These are phyloP conservation scores for Datisca glomerata DNA, from an alignment of 306 rosid species.

Conservation along the genomic window DNA sequence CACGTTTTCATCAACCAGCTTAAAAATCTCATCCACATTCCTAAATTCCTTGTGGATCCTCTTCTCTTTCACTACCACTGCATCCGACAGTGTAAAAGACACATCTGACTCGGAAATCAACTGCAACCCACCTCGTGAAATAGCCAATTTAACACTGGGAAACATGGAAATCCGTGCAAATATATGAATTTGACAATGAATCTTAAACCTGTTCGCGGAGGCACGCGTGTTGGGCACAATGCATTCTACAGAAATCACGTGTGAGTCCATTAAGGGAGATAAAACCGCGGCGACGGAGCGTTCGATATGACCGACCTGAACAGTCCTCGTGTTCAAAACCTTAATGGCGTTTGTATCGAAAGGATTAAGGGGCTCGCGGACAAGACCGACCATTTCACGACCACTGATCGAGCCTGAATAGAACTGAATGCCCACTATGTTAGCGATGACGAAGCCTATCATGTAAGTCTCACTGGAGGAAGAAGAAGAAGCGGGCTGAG, in stretches of 20 bases:
- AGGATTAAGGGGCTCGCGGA: conserved; percentile 57
- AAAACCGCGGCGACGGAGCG: conserved; percentile 38
- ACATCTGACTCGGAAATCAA: conserved; percentile 27
- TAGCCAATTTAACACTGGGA: conserved; percentile 13
- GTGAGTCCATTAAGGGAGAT: conserved; percentile 46
- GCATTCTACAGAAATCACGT: conserved; percentile 29
- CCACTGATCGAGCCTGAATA: conserved; percentile 44
- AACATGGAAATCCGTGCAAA: conserved; percentile 25
- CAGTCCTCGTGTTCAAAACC: conserved; percentile 36
- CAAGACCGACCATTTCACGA: conserved; percentile 53
- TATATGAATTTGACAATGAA: conserved; percentile 61
- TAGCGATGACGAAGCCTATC: conserved; percentile 24
- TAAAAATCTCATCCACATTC: conserved; percentile 38
- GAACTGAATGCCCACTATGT: conserved; percentile 50
- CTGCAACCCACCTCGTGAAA: conserved; percentile 23
- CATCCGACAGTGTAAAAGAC: conserved; percentile 43
- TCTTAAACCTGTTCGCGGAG: conserved; percentile 12
- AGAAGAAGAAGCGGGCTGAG: neutral
- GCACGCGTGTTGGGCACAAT: conserved; percentile 39
- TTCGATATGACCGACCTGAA: conserved; percentile 51
- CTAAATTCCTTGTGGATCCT: conserved; percentile 7
- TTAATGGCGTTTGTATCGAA: conserved; percentile 56
- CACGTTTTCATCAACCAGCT: conserved; percentile 25
- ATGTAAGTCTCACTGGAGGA: neutral
- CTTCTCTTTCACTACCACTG: conserved; percentile 46